Percentiles rank a stretch among this genome's conserved stretches.
Conservation (phyloP, 495 filamentous ascomycete genomes). For the Apodospora peruviana region DNA sequence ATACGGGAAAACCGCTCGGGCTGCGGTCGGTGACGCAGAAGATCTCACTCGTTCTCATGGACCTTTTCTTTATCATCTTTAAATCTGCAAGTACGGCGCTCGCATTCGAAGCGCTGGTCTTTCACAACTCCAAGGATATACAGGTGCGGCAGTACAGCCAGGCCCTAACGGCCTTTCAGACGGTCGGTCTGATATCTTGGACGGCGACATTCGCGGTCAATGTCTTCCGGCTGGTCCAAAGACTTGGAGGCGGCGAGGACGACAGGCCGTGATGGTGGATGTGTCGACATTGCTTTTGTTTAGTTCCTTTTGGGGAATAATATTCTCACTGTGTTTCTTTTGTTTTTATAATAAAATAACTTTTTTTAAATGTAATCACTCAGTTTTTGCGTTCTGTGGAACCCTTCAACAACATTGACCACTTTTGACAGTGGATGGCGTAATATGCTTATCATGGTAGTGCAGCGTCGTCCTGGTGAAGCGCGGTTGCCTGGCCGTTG, state of each 20-base stretch:
- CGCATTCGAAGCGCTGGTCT: slow-evolving; percentile 77
- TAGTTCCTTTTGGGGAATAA: no score
- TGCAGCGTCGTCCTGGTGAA: no score
- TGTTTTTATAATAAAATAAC: no score
- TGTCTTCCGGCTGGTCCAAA: slow-evolving; percentile 77
- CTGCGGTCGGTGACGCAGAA: slow-evolving; percentile 78
- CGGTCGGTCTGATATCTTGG: slow-evolving; percentile 85
- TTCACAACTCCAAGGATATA: slow-evolving; percentile 45
- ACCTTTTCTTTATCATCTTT: slow-evolving; percentile 94
- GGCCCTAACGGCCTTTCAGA: slow-evolving; percentile 71
- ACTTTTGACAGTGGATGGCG: no score
- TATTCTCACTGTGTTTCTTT: no score
- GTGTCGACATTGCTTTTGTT: no score
- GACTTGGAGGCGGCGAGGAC: slow-evolving; percentile 55
- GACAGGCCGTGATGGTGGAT: slow-evolving; percentile 1
- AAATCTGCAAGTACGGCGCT: slow-evolving; percentile 86
- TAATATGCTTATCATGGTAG: no score
- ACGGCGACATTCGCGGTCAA: slow-evolving; percentile 83
- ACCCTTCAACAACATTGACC: no score
- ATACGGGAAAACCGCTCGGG: slow-evolving; percentile 86
- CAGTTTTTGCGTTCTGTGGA: no score
- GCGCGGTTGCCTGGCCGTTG: no score
- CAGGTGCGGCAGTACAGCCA: slow-evolving; percentile 65
- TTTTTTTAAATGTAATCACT: no score
- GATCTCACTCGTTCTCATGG: slow-evolving; percentile 79